Evolutionary conservation across 1,139 yeast genomes (phyloP), one percentile per base, ranked within the genome.

Genomic region (Lodderomyces elongisporus): DNA sequence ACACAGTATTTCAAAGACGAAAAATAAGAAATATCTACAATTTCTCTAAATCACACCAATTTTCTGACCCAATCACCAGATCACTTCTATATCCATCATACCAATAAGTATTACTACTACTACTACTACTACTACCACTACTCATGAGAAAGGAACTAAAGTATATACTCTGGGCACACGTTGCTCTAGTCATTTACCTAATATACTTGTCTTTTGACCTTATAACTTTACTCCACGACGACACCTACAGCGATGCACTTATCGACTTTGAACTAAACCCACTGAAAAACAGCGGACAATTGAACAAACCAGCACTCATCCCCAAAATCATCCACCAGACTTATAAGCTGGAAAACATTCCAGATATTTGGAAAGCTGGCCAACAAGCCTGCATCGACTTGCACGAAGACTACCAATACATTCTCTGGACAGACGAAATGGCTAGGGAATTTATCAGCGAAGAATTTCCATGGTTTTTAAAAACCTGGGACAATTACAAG

Each of bases 281-380:
- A 4, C 51, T 57, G 24, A 66, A 59, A 35, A 64, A 62, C 10
- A 49, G 48, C 14, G 15, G 14, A 12, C 22, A 7, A 7, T 51
- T 66, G 21, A 61, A 60, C 22, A 61, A 61, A 43, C 77, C 76
- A 9, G 66, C 68, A 39, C 51, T 79, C 31, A 85, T 88, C 32
- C 97, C 97, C 25, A 85, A 83, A 51, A 87, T 88, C 53, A 87
- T 88, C 37, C 97, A 88, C 54, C 97, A 88, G 58, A 88, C 96
- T 12, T 88, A 88, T 60, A 88, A 85, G 56, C 81, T 84, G 17
- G 72, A 63, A 14, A 72, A 77, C 17, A 74, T 88, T 17, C 97
- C 96, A 2, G 85, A 77, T 30, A 66, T 74, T 36, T 88, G 97
- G 97, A 62, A 63, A 45, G 71, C 71, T 2, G 88, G 95, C 16